Evolutionary conservation across 805 yeast genomes (phyloP).

Genomic region (Metschnikowia drakensbergensis): DNA sequence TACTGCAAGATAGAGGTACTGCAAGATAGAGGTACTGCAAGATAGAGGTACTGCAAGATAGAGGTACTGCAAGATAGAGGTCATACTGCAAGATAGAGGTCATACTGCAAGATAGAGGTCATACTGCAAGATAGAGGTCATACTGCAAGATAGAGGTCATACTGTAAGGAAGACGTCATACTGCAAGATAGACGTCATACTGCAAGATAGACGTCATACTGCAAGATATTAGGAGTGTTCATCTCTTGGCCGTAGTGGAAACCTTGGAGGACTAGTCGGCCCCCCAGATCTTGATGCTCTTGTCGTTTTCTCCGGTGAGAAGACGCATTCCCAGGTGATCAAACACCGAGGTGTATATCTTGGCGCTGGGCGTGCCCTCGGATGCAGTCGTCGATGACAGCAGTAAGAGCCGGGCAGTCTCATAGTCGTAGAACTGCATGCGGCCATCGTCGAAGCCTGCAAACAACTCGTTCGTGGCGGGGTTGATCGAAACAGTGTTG

Average conservation of each 20-base stretch:
- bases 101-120: no score
- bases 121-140: no score
- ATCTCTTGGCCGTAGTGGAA: not conserved
- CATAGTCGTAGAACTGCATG: conserved; percentile 75
- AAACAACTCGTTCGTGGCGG: conserved; percentile 57
- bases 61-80: no score
- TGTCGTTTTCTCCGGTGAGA: conserved; percentile 88
- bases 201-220: no score
- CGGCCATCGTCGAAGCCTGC: conserved; percentile 85
- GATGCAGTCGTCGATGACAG: conserved; percentile 47
- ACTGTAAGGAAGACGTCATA: no score
- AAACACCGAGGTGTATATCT: conserved; percentile 67
- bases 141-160: no score
- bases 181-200: no score
- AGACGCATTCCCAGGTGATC: conserved; percentile 78
- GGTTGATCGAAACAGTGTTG: conserved; percentile 65
- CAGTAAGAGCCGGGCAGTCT: conserved; percentile 62
- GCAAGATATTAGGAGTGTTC: no score
- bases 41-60: no score
- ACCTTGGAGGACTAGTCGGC: conserved; percentile 24
- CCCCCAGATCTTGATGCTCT: conserved; percentile 74
- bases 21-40: not conserved
- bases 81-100: no score
- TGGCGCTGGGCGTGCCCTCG: conserved; percentile 69
- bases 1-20: not conserved